phyloP scores from a whole-genome alignment of 2,329 filamentous ascomycete species.

The Paecilomyces sp. region DNA sequence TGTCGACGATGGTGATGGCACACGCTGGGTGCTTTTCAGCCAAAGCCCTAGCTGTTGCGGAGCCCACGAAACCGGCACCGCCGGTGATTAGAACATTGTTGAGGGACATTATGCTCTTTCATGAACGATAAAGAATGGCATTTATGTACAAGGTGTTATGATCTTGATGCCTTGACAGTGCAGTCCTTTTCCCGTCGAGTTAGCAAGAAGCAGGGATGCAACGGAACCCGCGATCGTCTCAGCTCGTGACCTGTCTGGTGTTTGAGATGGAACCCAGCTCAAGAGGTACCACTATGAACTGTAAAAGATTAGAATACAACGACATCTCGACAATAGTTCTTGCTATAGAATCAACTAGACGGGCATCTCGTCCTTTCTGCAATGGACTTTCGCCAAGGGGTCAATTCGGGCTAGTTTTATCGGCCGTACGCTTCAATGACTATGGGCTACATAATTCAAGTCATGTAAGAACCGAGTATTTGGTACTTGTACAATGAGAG shows the following conservation, averaged over 20 bases:
- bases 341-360: neutral
- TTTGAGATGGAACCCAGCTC: neutral
- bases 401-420: neutral
- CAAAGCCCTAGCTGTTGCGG: slow-evolving; percentile 29
- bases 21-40: slow-evolving; percentile 29
- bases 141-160: neutral
- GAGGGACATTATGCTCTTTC: slow-evolving; percentile 5
- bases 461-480: neutral
- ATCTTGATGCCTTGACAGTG: neutral
- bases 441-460: neutral
- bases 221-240: neutral
- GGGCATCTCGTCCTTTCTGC: neutral
- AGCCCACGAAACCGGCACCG: slow-evolving; percentile 34
- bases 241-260: neutral
- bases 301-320: neutral
- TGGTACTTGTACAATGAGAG: neutral
- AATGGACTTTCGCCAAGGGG: neutral
- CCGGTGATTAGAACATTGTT: slow-evolving; percentile 29
- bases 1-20: slow-evolving; percentile 30
- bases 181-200: neutral
- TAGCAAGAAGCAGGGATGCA: neutral
- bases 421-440: neutral
- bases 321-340: neutral
- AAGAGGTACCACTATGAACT: neutral
- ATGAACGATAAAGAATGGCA: neutral